phyloP scores from a whole-genome alignment of 2,329 filamentous ascomycete genomes.

The Botryotinia calthae region DNA sequence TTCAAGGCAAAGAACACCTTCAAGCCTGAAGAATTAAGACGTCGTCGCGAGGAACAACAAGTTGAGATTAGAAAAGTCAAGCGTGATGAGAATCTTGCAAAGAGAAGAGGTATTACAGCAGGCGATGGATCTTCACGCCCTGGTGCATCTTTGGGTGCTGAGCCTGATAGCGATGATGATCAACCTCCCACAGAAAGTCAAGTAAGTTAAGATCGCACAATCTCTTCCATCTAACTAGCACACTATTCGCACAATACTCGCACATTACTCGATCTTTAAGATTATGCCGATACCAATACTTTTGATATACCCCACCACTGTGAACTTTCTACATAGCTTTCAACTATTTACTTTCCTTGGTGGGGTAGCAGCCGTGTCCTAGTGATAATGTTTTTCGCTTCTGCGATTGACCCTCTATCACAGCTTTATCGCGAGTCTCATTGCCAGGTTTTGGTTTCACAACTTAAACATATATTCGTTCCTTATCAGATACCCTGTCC shows the following conservation, averaged over 20 bases:
- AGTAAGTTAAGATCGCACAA: slow-evolving; percentile 57
- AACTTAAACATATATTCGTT: slow-evolving; percentile 5
- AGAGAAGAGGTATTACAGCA: slow-evolving; percentile 89
- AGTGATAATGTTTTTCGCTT: slow-evolving; percentile 37
- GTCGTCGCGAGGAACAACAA: slow-evolving; percentile 97
- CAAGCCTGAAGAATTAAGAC: slow-evolving; percentile 97
- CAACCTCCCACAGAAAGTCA: slow-evolving; percentile 91
- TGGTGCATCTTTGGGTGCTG: slow-evolving; percentile 79
- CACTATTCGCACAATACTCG: neutral
- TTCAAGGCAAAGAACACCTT: slow-evolving; percentile 99
- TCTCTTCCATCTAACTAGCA: neutral
- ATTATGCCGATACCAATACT: neutral
- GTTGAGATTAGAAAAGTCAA: slow-evolving; percentile 99
- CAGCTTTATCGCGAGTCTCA: slow-evolving; percentile 15
- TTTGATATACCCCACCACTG: slow-evolving; percentile 8
- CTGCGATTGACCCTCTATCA: slow-evolving; percentile 25
- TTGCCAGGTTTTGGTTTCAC: slow-evolving; percentile 13
- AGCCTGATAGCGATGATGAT: slow-evolving; percentile 96
- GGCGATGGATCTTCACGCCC: slow-evolving; percentile 68
- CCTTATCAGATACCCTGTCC: slow-evolving; percentile 19
- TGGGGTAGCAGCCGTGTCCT: slow-evolving; percentile 31
- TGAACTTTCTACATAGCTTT: slow-evolving; percentile 1
- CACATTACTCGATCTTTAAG: neutral
- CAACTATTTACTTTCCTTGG: slow-evolving; percentile 35
- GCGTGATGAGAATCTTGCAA: slow-evolving; percentile 97